Evolutionary conservation across 2,329 filamentous ascomycete genomes (phyloP).

Genomic region (Aureobasidium subglaciale): DNA sequence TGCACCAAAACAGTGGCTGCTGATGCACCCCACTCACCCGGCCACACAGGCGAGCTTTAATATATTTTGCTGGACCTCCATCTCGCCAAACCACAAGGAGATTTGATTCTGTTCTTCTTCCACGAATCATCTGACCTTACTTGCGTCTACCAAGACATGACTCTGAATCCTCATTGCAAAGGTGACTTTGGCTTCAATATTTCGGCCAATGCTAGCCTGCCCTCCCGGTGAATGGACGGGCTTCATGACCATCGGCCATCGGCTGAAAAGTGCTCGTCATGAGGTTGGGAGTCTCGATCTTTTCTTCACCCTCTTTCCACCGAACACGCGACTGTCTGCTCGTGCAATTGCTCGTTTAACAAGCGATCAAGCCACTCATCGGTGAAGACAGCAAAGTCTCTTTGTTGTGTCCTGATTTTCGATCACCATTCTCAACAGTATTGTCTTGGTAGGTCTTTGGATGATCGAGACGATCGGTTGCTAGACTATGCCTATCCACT

Average conservation of each 20-base stretch:
- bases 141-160: background rate
- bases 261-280: slow-evolving; percentile 1
- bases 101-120: background rate
- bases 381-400: no score
- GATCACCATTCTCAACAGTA: background rate
- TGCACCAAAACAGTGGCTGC: background rate
- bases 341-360: background rate
- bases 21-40: background rate
- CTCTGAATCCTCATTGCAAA: background rate
- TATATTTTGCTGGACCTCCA: background rate
- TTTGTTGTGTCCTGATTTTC: no score
- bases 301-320: background rate
- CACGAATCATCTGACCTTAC: background rate
- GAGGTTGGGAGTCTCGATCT: background rate
- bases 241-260: background rate
- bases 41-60: background rate
- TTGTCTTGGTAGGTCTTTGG: background rate
- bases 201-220: background rate
- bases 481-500: background rate
- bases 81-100: background rate
- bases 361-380: background rate
- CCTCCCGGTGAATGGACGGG: background rate
- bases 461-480: background rate
- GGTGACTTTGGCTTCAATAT: background rate
- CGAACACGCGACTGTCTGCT: no score